Evolutionary conservation across 73 alveolate genomes (phyloP).

Genomic region (Chromera velia): DNA sequence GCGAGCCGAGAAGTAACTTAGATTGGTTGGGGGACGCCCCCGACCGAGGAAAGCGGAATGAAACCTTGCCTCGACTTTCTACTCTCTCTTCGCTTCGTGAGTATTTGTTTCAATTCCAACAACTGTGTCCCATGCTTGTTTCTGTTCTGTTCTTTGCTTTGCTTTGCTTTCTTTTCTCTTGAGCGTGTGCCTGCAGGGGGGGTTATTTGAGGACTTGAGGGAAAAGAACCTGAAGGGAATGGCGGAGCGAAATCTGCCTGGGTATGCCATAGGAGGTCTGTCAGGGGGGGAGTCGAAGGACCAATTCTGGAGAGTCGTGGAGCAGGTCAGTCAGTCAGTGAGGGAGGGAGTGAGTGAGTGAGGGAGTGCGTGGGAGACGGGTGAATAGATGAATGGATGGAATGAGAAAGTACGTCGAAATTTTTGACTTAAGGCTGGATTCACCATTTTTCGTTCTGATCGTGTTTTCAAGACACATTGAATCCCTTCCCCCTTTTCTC

Average conservation of each 20-base stretch:
- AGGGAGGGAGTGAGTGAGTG: too few relatives aligned
- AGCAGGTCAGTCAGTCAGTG: conserved; percentile 76
- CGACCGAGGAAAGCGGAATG: conserved; percentile 28
- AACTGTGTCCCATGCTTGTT: neutral
- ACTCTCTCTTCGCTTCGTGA: neutral
- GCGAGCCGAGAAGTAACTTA: too few relatives aligned
- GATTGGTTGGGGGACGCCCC: too few relatives aligned
- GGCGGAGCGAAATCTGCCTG: conserved; percentile 86
- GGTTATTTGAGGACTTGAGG: conserved; percentile 65
- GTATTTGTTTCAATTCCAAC: conserved; percentile 2
- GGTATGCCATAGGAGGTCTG: conserved; percentile 99
- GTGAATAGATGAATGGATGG: too few relatives aligned
- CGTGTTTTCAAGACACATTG: too few relatives aligned
- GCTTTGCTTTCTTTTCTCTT: conserved; percentile 7
- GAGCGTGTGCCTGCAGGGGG: conserved; percentile 68
- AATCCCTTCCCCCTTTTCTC: too few relatives aligned
- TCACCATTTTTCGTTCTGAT: too few relatives aligned
- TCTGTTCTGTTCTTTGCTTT: conserved; percentile 1
- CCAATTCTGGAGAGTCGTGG: conserved; percentile 91
- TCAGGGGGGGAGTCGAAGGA: conserved; percentile 98
- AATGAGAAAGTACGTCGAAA: too few relatives aligned
- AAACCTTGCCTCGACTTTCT: neutral
- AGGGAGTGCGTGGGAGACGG: too few relatives aligned
- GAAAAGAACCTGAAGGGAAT: conserved; percentile 76
- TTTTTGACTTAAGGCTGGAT: too few relatives aligned